A percentile compares a stretch with the other conserved stretches of the same genome.
Conservation (phyloP, 129 eudicot species). For the Flaveria ramosissima region DNA sequence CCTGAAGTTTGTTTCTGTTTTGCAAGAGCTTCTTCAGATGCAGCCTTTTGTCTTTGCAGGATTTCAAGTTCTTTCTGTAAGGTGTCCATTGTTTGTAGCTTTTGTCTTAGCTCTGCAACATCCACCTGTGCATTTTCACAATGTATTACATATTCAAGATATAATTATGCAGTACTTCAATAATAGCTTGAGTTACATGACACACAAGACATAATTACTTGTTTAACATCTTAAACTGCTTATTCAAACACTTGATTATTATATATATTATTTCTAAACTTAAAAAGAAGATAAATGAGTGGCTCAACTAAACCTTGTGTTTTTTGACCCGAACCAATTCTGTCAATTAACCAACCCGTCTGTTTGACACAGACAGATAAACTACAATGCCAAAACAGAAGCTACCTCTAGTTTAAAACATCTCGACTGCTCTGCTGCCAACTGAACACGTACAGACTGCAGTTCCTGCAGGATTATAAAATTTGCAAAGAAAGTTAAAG, state of each 20-base stretch:
- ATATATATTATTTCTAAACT: not conserved
- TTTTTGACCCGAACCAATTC: not conserved
- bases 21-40: conserved; percentile 94
- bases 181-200: not conserved
- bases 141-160: not conserved
- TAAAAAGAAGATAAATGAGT: not conserved
- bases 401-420: conserved; percentile 98
- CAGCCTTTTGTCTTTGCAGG: conserved; percentile 90
- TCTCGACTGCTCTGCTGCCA: conserved; percentile 96
- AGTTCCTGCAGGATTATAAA: conserved; percentile 71
- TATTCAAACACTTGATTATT: too few relatives aligned
- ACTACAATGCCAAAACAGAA: not conserved
- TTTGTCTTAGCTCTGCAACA: conserved; percentile 94
- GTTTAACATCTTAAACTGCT: not conserved
- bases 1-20: conserved; percentile 86
- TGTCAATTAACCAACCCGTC: not conserved
- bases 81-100: conserved; percentile 91
- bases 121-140: conserved; percentile 66
- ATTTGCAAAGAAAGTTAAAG: not conserved
- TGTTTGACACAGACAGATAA: not conserved
- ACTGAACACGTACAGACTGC: conserved; percentile 95
- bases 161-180: not conserved
- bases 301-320: not conserved
- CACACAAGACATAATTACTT: too few relatives aligned
- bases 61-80: conserved; percentile 90